Percentiles rank a stretch among this genome's conserved stretches.
Evolutionary conservation across 257 asterid genomes (phyloP).

Genomic region (Ophiorrhiza pumila): DNA sequence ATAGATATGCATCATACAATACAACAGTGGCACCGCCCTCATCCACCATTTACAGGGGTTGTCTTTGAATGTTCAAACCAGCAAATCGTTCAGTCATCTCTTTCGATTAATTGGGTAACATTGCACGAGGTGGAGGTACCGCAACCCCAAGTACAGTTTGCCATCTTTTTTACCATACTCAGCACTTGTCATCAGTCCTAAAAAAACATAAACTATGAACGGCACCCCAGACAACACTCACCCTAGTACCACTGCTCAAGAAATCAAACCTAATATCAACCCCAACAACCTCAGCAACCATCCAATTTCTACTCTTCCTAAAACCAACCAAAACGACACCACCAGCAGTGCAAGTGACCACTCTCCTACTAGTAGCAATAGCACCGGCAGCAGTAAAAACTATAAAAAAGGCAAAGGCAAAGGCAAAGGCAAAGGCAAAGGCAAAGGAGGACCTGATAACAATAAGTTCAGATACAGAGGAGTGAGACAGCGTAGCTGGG

Average conservation of each 20-base stretch:
- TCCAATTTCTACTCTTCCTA: slow-evolving; percentile 1
- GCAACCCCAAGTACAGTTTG: not conserved
- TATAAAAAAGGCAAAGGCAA: slow-evolving; percentile 43
- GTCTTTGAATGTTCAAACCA: slow-evolving; percentile 17
- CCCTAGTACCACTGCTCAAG: not conserved
- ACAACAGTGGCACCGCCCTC: slow-evolving; percentile 57
- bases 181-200: slow-evolving; percentile 22
- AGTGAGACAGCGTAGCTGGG: slow-evolving; percentile 96
- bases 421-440: slow-evolving; percentile 33
- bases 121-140: slow-evolving; percentile 34
- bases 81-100: slow-evolving; percentile 22
- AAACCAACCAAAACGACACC: not conserved
- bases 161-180: slow-evolving; percentile 23
- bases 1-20: not conserved
- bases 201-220: slow-evolving; percentile 58
- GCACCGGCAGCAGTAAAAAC: slow-evolving; percentile 18
- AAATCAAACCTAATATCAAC: not conserved
- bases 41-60: slow-evolving; percentile 56
- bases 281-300: not conserved
- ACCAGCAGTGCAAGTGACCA: slow-evolving; percentile 13
- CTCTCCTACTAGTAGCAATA: slow-evolving; percentile 1
- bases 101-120: slow-evolving; percentile 57
- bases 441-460: slow-evolving; percentile 91
- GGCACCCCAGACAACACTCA: slow-evolving; percentile 32
- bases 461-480: slow-evolving; percentile 72